These are phyloP conservation scores for Fragaria vesca DNA, from an alignment of 306 rosid genomes.

Conservation along the genomic window DNA sequence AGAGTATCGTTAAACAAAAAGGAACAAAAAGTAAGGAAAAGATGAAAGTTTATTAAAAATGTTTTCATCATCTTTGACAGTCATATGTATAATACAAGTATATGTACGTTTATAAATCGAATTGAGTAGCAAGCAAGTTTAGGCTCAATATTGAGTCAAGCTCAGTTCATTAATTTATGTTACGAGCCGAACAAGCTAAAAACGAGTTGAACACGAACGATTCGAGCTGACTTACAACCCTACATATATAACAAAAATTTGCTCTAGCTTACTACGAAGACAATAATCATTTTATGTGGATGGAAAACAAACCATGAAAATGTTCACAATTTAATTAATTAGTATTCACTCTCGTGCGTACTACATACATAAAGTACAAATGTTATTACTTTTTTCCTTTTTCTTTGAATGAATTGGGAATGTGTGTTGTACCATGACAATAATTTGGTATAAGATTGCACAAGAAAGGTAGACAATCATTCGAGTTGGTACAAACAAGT, in stretches of 20 bases:
- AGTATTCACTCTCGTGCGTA: not conserved
- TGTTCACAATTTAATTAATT: too few relatives aligned
- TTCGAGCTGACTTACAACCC: too few relatives aligned
- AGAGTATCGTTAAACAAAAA: conserved; percentile 18
- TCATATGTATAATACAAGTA: not conserved
- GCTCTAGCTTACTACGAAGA: not conserved
- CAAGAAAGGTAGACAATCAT: not conserved
- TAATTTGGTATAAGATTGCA: conserved; percentile 11
- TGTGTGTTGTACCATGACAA: not conserved
- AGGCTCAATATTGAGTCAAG: too few relatives aligned
- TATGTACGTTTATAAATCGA: not conserved
- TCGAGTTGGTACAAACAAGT: conserved; percentile 8
- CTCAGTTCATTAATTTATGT: too few relatives aligned
- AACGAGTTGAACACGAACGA: too few relatives aligned
- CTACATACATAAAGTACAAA: not conserved
- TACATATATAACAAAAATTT: not conserved
- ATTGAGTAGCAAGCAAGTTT: not conserved
- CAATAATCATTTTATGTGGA: not conserved
- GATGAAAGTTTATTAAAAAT: conserved; percentile 4
- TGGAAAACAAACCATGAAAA: not conserved
- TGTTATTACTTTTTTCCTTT: not conserved
- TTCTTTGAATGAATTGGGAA: not conserved
- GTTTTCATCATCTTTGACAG: conserved; percentile 14
- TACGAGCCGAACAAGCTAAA: too few relatives aligned
- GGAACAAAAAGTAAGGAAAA: conserved; percentile 23